Conservation (phyloP, 176 grass and related monocot species). For the Triticum monococcum region DNA sequence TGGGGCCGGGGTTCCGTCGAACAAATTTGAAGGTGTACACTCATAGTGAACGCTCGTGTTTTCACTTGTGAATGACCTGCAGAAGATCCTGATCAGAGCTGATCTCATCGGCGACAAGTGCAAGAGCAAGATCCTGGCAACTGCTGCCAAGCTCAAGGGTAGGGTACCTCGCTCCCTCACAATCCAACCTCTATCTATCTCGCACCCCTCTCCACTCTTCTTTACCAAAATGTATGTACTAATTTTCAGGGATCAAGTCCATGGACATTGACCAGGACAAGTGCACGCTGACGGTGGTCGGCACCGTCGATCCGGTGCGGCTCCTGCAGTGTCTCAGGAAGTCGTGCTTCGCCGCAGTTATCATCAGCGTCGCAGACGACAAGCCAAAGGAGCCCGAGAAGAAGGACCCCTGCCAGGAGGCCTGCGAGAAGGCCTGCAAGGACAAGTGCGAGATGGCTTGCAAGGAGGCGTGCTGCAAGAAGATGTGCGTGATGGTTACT, state of each 20-base stretch:
- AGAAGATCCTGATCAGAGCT: slow-evolving; percentile 58
- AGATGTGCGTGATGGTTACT: too few species aligned
- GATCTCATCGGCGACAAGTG: slow-evolving; percentile 30
- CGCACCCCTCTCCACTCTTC: too few species aligned
- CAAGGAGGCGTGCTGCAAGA: too few species aligned
- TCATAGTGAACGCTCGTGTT: background rate
- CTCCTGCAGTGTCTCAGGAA: slow-evolving; percentile 43
- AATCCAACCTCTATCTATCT: background rate
- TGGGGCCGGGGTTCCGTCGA: background rate
- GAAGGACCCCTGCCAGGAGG: too few species aligned
- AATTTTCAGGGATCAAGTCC: too few species aligned
- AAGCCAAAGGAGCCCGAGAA: slow-evolving; percentile 23
- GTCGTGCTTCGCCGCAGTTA: slow-evolving; percentile 20
- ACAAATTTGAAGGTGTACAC: background rate
- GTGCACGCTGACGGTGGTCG: slow-evolving; percentile 63
- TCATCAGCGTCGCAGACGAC: slow-evolving; percentile 46
- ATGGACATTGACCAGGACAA: slow-evolving; percentile 36
- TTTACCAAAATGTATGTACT: too few species aligned
- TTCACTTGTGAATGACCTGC: background rate
- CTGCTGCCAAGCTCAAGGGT: slow-evolving; percentile 42
- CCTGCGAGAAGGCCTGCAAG: too few species aligned
- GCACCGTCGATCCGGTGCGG: slow-evolving; percentile 46
- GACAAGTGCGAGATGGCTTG: too few species aligned
- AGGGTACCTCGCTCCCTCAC: slow-evolving; percentile 13
- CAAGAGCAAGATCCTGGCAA: slow-evolving; percentile 35